These are phyloP conservation scores for Fusarium oxysporum DNA, from an alignment of 2,329 filamentous ascomycete species.

Conservation along the genomic window DNA sequence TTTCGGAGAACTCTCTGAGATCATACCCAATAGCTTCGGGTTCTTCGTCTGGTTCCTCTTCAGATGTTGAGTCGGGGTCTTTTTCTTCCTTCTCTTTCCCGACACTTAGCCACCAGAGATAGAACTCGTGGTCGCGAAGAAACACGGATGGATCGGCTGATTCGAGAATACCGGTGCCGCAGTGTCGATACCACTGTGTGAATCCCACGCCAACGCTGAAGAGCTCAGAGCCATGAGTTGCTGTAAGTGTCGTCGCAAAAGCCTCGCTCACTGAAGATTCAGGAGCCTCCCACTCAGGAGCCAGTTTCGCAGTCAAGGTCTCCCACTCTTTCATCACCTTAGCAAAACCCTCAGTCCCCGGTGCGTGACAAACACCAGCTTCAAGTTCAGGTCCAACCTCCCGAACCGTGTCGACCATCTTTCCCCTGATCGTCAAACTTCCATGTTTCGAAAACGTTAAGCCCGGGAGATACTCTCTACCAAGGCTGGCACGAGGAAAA, in stretches of 20 bases:
- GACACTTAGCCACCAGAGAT: conserved; percentile 5
- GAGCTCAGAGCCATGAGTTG: fast-evolving
- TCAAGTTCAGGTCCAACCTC: conserved; percentile 1
- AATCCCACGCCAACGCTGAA: background rate
- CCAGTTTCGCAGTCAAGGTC: background rate
- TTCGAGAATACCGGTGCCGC: conserved; percentile 1
- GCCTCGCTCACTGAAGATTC: background rate
- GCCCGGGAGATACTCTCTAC: background rate
- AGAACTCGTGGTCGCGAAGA: conserved; percentile 17
- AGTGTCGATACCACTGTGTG: conserved; percentile 22
- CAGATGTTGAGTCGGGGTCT: fast-evolving
- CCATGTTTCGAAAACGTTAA: background rate
- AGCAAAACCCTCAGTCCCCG: background rate
- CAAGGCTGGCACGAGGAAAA: background rate
- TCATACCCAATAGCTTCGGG: background rate
- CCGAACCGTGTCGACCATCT: background rate
- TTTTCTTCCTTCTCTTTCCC: background rate
- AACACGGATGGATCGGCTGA: background rate
- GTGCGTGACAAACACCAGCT: background rate
- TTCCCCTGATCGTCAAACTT: background rate
- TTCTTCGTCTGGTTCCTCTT: background rate
- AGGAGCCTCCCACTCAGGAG: background rate
- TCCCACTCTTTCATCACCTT: conserved; percentile 11
- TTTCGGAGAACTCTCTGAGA: background rate
- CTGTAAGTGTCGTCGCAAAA: background rate